Evolutionary conservation across 352 stramenopile species (phyloP).

Genomic region (Halophytophthora batemanensis): DNA sequence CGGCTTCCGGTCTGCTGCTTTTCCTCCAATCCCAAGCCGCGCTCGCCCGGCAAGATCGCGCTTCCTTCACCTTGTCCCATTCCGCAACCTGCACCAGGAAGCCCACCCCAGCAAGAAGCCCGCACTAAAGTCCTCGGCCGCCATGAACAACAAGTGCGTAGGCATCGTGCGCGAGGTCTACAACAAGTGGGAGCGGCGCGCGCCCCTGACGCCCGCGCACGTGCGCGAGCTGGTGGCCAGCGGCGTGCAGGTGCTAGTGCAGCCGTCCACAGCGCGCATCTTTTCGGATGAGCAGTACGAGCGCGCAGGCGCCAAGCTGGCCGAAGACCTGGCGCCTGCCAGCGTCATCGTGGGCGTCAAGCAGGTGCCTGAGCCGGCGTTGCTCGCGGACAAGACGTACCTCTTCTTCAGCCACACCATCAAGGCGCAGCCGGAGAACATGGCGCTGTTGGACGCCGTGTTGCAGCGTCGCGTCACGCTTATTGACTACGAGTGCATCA

Average conservation of each 20-base stretch:
- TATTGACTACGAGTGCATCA: constrained; percentile 97
- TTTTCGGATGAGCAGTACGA: constrained; percentile 94
- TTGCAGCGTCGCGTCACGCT: constrained; percentile 91
- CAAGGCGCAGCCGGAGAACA: constrained; percentile 96
- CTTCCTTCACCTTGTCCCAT: constrained; percentile 22
- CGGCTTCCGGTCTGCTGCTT: neutral
- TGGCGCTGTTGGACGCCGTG: constrained; percentile 92
- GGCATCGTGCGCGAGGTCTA: constrained; percentile 94
- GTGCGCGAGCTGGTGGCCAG: constrained; percentile 78
- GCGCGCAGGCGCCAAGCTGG: constrained; percentile 83
- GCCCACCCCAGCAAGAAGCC: neutral
- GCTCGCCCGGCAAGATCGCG: too few relatives aligned
- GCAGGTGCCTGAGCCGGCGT: constrained; percentile 77
- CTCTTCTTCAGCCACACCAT: constrained; percentile 98
- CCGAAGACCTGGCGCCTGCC: constrained; percentile 84
- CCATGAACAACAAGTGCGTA: constrained; percentile 56
- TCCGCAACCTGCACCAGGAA: constrained; percentile 8
- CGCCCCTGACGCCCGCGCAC: constrained; percentile 89
- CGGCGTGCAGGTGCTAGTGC: constrained; percentile 90
- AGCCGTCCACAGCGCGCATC: constrained; percentile 90
- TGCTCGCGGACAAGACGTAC: constrained; percentile 93
- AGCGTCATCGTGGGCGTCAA: constrained; percentile 96
- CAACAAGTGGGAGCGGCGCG: constrained; percentile 95
- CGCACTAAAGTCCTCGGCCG: neutral
- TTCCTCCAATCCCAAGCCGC: neutral